A percentile compares a stretch with the other conserved stretches of the same genome.
Conservation (phyloP, 2,329 filamentous ascomycete genomes). For the Colletotrichum lini region DNA sequence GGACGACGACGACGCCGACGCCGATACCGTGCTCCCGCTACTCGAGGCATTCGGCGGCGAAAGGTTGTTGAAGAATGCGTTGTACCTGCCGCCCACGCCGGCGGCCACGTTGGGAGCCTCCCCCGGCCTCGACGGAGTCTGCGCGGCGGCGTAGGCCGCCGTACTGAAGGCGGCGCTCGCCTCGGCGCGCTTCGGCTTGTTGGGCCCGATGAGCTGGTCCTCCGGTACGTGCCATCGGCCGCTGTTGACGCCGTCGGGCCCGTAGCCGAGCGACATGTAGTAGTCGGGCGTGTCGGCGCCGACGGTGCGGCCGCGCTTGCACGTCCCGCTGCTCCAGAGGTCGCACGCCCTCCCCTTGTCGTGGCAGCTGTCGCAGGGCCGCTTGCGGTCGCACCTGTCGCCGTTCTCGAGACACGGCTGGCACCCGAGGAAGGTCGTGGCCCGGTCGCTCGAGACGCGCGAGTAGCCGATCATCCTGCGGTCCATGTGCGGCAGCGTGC, state of each 20-base stretch:
- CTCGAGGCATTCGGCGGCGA: neutral
- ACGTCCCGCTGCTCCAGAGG: constrained; percentile 8
- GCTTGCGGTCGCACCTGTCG: constrained; percentile 52
- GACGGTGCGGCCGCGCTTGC: constrained; percentile 21
- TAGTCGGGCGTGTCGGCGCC: constrained; percentile 50
- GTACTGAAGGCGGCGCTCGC: constrained; percentile 36
- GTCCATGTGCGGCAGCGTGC: constrained; percentile 21
- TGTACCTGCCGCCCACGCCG: constrained; percentile 1
- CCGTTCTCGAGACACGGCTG: constrained; percentile 18
- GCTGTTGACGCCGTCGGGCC: constrained; percentile 48
- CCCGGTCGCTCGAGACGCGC: constrained; percentile 2
- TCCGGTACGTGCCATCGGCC: constrained; percentile 11
- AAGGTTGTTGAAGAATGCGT: neutral
- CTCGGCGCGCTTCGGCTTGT: constrained; percentile 18
- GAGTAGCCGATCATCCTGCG: constrained; percentile 33
- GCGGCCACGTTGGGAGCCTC: neutral
- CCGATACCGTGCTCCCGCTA: neutral
- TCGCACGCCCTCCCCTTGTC: constrained; percentile 40
- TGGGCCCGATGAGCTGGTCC: constrained; percentile 32
- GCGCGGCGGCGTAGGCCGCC: neutral
- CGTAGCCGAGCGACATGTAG: constrained; percentile 52
- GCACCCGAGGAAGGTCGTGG: constrained; percentile 25
- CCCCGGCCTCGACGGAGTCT: neutral
- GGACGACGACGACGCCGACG: neutral
- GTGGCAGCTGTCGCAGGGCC: constrained; percentile 55